Evolutionary conservation across 1,284 basidiomycete species (phyloP), one percentile per base, ranked within the genome.

Genomic region (Spongispora temasekensis): DNA sequence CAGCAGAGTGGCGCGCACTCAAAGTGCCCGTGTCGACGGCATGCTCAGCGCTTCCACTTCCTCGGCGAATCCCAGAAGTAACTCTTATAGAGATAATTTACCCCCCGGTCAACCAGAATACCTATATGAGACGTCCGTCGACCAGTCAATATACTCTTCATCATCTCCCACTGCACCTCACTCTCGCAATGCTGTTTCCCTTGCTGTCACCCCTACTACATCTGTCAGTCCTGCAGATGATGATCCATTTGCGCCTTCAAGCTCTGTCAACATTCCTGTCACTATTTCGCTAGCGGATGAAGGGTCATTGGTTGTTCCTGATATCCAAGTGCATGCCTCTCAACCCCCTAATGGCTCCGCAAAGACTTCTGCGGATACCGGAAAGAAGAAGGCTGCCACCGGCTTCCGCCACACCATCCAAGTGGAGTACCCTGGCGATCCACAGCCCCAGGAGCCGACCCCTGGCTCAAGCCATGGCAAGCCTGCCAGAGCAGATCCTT

Each of bases 371-470:
- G 67, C 75, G 19, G 78, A 80, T 53, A 64, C 73, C 13, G 71
- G 73, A 61, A 79, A 79, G 66, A 77, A 78, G 71, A 79, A 76
- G 57, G 74, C 71, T 21, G 25, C 64, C 21, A 31, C 64, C 7
- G 80, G 74, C 56, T 85, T 88, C 73, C 78, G 90, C 17, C 94
- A 97, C 76, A 97, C 95, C 3, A 93, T 97, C 44, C 94, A 97
- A 75, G 89, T 97, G 59, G 95, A 97, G 73, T 95, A 95, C 67
- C 89, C 89, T 46, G 81, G 59, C 73, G 68, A 74, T 66, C 63
- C 69, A 35, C 59, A 56, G 1, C 30, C 63, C 15, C 52, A 77
- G 73, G 63, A 71, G 55, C 55, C 65, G 60, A 56, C 32, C 7
- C 19, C 60, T 6, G 57, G 65, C 4, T 57, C 64, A 34, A 65